Base-by-base conservation (phyloP, 768 basidiomycete species). In the Mycena haematopus region DNA sequence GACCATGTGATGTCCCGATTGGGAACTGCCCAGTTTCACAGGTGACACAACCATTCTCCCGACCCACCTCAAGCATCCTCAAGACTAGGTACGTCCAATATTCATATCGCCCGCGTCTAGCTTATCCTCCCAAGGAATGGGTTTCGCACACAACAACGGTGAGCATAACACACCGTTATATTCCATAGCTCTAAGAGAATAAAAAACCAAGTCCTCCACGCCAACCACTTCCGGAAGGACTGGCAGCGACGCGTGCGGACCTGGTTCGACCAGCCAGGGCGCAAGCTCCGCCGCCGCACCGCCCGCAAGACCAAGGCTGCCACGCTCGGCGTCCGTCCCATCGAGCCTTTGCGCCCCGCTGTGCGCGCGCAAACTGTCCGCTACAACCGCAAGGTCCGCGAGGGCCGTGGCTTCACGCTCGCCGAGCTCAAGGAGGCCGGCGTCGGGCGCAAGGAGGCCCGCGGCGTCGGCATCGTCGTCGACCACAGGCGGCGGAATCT, bases 191-290 rank as follows among this genome's bases (percentile, higher is more conserved):
- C 52, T 19, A 13, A 10, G 49, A 25, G 27, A 13, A 19, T n/a
- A 19, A 33, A 54, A 44, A 38, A 31, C 9, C 19, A 50, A 92
- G 93, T 92, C 82, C 92, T 96, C 78, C 95, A 88, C 81, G 85
- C 79, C 71, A 95, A 95, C 80, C 95, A 97, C 78, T 95, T 95
- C 87, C 93, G 88, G 84, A 99, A 99, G 89, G 96, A 99, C 78
- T 99, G 96, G 96, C 96, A 99, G 79, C 86, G 89, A 74, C 91
- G 91, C 68, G 95, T 96, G 71, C 90, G 90, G 79, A 96, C 94
- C 75, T 95, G 96, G 96, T 99, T 99, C 77, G 92, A 99, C 84
- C 97, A 99, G 81, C 95, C 97, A 60, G 96, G 96, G 52, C 92
- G 93, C 76, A 99, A 99, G 82, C 91, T 95, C 77, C 92, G 93